Evolutionary conservation across 2,329 filamentous ascomycete genomes (phyloP), one percentile per base, ranked within the genome.

Genomic region (Neonectria hederae): DNA sequence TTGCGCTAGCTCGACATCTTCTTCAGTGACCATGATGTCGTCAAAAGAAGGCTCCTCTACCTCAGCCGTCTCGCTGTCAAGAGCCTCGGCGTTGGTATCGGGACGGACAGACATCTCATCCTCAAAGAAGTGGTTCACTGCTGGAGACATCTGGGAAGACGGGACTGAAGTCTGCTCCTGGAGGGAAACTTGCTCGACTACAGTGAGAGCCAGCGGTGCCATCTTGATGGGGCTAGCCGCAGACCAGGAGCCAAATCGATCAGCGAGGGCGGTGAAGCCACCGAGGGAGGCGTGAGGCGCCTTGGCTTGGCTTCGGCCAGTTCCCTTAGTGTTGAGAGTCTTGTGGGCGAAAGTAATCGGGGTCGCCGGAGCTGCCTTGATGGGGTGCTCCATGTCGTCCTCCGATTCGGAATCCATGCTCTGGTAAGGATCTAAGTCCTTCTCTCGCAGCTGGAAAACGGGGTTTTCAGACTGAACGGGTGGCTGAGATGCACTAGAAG

Each of bases 241-340:
- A 67, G 84, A 84, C 90, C 91, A 93, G 24, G 84, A 82, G 63
- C 81, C 84, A 5, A 92, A 79, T 70, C 90, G 85, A 40, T 85
- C 81, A 4, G 87, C 87, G 40, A 93, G 79, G 24, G 89, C 87
- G 1, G 89, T 91, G 66, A 92, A 90, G 2, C 88, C 88, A 67
- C 79, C 71, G 2, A 74, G 77, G 3, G 74, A 77, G 21, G 77
- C 72, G 26, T 76, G 72, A 24, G 76, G 73, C 9, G 57, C 49
- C 45, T 60, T 66, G 11, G 68, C 26, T 17, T 67, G 53, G 28
- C 55, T 65, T 30, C 55, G 43, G 5, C 56, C 60, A 32, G 53
- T 62, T 13, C 58, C 42, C 40, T 51, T 51, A 22, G 64, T 56
- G 40, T 65, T 74, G 0, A 73, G 69, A 8, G 74, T 74, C 42